Evolutionary conservation across 139 green algal species (phyloP), one percentile per base, ranked within the genome.

Genomic region (Volvox reticuliferus): DNA sequence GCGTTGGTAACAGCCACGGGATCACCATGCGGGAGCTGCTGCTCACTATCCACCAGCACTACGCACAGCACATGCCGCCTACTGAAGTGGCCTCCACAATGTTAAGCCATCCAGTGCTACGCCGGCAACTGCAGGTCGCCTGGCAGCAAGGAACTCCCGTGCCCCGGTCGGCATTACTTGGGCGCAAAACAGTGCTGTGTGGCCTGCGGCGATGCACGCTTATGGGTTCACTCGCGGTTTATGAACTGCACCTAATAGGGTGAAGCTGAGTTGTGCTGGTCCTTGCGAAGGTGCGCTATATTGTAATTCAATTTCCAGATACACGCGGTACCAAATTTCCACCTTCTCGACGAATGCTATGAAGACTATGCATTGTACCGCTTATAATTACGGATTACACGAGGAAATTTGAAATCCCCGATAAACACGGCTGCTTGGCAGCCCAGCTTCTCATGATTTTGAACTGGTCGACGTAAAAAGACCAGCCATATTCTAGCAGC

Each of bases 121-220:
- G 86, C 21, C 71, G 86, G 13, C 0, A 21, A 55, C 86, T 90
- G 73, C 86, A 90, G 73, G 86, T 90, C 20, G 86, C 86, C 24
- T 90, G 86, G 86, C 86, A 90, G 73, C n/a, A 1, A n/a, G 6
- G 3, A 5, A 13, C 17, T 22, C 0, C 30, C 12, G 30, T 65
- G 55, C 50, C 30, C 0, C n/a, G 86, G 12, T 69, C 50, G 14
- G 73, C 30, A 1, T 75, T 90, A 55, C 50, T 90, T 73, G 71
- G 73, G 1, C 30, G 30, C 5, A 50, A 36, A 32, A 6, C 35
- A 24, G 73, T 28, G 30, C 30, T 90, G 71, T 68, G 20, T 9
- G 86, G 86, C 35, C n/a, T 90, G 6, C 50, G 73, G 50, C 86
- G 86, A 9, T 83, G 73, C 86, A 36, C n/a, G 0, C 30, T 37